A percentile compares a stretch with the other conserved stretches of the same genome.
phyloP scores from a whole-genome alignment of 768 basidiomycete genomes.

The Auriscalpium microsporum region DNA sequence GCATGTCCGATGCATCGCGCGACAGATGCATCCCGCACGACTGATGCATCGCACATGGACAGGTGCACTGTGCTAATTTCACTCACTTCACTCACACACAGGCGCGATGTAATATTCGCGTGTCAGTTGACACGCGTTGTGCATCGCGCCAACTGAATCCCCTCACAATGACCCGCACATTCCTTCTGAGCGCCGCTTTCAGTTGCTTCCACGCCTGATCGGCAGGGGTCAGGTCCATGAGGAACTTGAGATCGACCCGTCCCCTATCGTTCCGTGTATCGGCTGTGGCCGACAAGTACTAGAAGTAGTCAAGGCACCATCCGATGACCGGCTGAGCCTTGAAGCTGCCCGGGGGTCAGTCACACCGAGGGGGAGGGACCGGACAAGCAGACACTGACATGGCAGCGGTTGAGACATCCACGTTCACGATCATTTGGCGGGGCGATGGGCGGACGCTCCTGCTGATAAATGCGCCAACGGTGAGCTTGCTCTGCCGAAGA shows the following conservation, averaged over 20 bases:
- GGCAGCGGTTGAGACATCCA: constrained; percentile 8
- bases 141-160: too few species aligned
- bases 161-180: constrained; percentile 5
- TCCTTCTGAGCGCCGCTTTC: constrained; percentile 1
- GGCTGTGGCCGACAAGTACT: constrained; percentile 4
- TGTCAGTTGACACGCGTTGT: too few species aligned
- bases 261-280: neutral
- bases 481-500: neutral
- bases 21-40: too few species aligned
- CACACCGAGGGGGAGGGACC: neutral
- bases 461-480: neutral
- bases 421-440: constrained; percentile 8
- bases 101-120: too few species aligned
- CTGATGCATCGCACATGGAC: too few species aligned
- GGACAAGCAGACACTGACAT: neutral
- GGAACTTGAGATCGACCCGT: neutral
- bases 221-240: constrained; percentile 2
- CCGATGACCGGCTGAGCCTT: constrained; percentile 11
- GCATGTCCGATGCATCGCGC: too few species aligned
- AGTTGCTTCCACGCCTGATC: constrained; percentile 2
- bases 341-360: neutral
- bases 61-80: too few species aligned
- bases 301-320: constrained; percentile 6
- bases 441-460: constrained; percentile 11
- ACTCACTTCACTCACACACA: too few species aligned